Conservation (phyloP, 768 basidiomycete species). For the Symmetrospora coprosmae region DNA sequence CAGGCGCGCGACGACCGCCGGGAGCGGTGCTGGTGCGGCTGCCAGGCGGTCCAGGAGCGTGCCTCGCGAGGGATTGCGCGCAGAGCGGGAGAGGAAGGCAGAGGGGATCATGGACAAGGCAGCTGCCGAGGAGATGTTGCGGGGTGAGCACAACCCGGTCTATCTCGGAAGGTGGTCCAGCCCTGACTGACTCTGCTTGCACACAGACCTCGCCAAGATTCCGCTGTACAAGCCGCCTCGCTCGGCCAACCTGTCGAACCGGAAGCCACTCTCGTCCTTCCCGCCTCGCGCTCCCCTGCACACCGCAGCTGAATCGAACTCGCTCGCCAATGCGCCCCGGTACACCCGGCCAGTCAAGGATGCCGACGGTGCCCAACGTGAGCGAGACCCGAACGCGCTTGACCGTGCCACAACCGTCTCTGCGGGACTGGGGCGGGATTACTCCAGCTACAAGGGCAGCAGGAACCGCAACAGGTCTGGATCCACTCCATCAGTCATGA, state of each 20-base stretch:
- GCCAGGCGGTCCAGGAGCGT: too few species aligned
- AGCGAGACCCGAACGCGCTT: not conserved
- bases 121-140: constrained; percentile 14
- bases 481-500: constrained; percentile 9
- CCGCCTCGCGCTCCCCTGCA: constrained; percentile 10
- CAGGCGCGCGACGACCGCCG: constrained; percentile 14
- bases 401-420: constrained; percentile 3
- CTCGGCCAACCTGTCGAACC: constrained; percentile 8
- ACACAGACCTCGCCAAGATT: constrained; percentile 5
- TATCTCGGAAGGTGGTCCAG: not conserved
- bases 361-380: constrained; percentile 1
- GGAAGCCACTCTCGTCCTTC: constrained; percentile 15
- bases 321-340: constrained; percentile 16
- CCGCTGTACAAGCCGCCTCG: constrained; percentile 19
- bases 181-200: not conserved
- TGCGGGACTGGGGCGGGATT: too few species aligned
- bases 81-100: constrained; percentile 1
- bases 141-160: not conserved
- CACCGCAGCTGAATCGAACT: not conserved
- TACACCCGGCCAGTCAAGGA: constrained; percentile 1
- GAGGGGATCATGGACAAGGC: not conserved
- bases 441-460: not conserved
- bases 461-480: constrained; percentile 8
- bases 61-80: not conserved
- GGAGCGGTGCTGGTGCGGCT: not conserved